Conservation (phyloP, 345 rosid genomes). For the Triadica sebifera region DNA sequence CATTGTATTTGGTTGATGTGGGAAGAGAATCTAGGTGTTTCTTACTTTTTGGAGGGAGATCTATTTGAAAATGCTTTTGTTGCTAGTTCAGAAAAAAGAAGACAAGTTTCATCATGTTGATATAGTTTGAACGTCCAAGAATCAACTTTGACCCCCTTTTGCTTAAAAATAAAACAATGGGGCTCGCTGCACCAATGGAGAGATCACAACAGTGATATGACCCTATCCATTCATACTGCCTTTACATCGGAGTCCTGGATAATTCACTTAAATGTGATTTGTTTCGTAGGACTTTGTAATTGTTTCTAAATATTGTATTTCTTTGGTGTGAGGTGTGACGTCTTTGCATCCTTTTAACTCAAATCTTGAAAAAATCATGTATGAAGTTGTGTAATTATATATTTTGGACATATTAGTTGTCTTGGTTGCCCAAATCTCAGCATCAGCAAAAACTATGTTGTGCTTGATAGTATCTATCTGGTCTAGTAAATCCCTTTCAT, state of each 20-base stretch:
- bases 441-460: not conserved
- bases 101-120: slow-evolving; percentile 68
- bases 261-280: slow-evolving; percentile 37
- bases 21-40: not conserved
- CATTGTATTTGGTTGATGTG: slow-evolving; percentile 6
- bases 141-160: no score
- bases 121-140: slow-evolving; percentile 3
- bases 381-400: not conserved
- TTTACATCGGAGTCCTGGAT: no score
- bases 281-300: not conserved
- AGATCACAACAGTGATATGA: no score
- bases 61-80: slow-evolving; percentile 66
- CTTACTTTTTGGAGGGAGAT: slow-evolving; percentile 52
- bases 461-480: not conserved
- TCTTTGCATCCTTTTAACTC: not conserved
- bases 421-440: not conserved
- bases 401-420: not conserved
- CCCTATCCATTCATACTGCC: no score
- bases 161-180: no score
- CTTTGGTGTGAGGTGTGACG: not conserved
- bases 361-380: not conserved
- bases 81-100: slow-evolving; percentile 50
- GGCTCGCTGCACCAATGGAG: no score
- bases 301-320: not conserved
- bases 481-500: not conserved